Conservation (phyloP, 306 rosid genomes). For the Calophaca sinica region DNA sequence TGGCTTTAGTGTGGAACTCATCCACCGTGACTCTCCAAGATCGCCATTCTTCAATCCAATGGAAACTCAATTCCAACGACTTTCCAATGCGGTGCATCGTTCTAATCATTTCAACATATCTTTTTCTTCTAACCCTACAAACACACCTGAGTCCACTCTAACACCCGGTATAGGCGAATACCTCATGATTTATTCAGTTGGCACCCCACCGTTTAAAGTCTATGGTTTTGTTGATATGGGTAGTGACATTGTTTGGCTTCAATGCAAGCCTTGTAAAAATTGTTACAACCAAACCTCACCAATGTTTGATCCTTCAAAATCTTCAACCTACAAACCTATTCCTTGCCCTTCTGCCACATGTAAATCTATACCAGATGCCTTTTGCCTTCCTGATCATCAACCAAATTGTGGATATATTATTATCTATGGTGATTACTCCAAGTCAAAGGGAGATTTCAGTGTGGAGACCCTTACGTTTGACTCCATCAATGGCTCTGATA, state of each 20-base stretch:
- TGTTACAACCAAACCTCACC: slow-evolving; percentile 55
- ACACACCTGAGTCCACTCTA: not conserved
- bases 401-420: slow-evolving; percentile 34
- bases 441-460: slow-evolving; percentile 39
- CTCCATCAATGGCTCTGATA: slow-evolving; percentile 31
- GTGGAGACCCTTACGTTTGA: slow-evolving; percentile 54
- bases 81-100: slow-evolving; percentile 46
- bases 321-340: slow-evolving; percentile 36
- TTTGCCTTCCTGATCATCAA: not conserved
- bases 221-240: slow-evolving; percentile 59
- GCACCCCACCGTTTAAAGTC: slow-evolving; percentile 56
- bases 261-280: slow-evolving; percentile 56
- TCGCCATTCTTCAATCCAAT: slow-evolving; percentile 54
- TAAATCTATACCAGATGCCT: fast-evolving
- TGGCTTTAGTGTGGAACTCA: slow-evolving; percentile 49
- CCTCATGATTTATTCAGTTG: slow-evolving; percentile 53
- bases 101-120: not conserved
- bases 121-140: not conserved
- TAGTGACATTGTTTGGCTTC: slow-evolving; percentile 63
- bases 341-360: not conserved
- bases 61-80: slow-evolving; percentile 42
- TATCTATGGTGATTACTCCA: slow-evolving; percentile 51
- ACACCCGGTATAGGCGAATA: slow-evolving; percentile 43
- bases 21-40: slow-evolving; percentile 59
- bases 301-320: slow-evolving; percentile 51